A percentile compares a stretch with the other conserved stretches of the same genome.
Evolutionary conservation across 345 rosid species (phyloP).

Genomic region (Corymbia maculata): DNA sequence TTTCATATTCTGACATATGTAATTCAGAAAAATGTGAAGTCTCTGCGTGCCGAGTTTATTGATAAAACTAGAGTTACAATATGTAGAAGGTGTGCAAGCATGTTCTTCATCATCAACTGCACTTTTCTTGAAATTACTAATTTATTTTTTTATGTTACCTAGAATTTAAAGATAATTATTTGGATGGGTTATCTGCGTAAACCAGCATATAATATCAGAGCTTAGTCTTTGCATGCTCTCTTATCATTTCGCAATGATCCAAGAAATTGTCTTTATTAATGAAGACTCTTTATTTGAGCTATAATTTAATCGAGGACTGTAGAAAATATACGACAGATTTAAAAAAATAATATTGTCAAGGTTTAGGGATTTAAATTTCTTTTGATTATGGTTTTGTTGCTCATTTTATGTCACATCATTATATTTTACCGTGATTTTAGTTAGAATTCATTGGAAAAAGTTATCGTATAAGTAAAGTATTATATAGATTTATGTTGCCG

Average conservation of each 20-base stretch:
- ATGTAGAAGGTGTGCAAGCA: background rate
- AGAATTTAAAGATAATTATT: background rate
- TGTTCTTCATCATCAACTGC: background rate
- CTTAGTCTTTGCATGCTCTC: background rate
- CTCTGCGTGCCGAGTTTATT: rapidly evolving
- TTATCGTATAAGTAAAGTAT: background rate
- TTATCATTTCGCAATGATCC: background rate
- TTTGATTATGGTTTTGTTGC: background rate
- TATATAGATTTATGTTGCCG: background rate
- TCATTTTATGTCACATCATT: background rate
- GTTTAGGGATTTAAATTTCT: background rate
- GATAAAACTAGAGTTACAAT: no score
- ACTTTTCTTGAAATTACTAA: background rate
- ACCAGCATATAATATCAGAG: background rate
- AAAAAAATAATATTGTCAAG: background rate
- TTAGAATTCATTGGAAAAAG: background rate
- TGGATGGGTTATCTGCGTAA: no score
- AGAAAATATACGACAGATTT: background rate
- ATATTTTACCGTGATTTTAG: background rate
- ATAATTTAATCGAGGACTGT: background rate
- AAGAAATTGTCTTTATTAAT: background rate
- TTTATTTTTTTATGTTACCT: background rate
- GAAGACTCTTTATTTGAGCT: background rate
- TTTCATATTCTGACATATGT: no score
- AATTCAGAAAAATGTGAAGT: no score